These are phyloP conservation scores for Trichopus zeylanicus DNA, from an alignment of 116 monocot species.

Conservation along the genomic window DNA sequence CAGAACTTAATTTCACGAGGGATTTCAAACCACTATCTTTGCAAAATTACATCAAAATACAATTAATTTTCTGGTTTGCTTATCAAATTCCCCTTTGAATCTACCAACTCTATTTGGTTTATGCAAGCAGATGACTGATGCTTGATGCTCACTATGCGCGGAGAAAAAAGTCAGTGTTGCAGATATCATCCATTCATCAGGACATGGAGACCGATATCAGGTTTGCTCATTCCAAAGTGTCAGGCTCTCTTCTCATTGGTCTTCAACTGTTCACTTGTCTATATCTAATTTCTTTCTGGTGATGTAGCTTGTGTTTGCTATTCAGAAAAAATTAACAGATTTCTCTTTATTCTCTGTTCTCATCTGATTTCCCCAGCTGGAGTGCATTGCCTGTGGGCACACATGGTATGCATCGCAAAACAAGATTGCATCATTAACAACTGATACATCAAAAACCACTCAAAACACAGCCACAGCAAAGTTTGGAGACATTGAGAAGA, in stretches of 20 bases:
- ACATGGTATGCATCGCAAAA: slow-evolving; percentile 75
- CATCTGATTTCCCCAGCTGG: slow-evolving; percentile 37
- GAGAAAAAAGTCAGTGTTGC: slow-evolving; percentile 62
- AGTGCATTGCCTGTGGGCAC: slow-evolving; percentile 71
- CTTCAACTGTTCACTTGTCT: background rate
- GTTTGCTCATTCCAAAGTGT: slow-evolving; percentile 24
- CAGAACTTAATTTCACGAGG: no score
- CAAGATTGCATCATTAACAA: slow-evolving; percentile 56
- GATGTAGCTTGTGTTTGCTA: no score
- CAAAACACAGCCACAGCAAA: slow-evolving; percentile 71
- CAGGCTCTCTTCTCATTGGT: background rate
- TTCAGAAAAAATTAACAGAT: no score
- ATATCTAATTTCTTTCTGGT: background rate
- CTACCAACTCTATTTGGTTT: background rate
- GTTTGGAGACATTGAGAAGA: slow-evolving; percentile 66
- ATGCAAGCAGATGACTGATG: slow-evolving; percentile 70
- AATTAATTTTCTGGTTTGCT: no score
- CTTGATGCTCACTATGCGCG: slow-evolving; percentile 43
- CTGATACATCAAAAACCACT: slow-evolving; percentile 33
- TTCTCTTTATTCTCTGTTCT: no score
- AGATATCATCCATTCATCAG: slow-evolving; percentile 58
- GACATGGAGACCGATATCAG: slow-evolving; percentile 70
- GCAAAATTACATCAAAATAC: no score
- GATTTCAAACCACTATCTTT: no score
- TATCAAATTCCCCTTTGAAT: no score